A percentile compares a stretch with the other conserved stretches of the same genome.
phyloP scores from a whole-genome alignment of 768 basidiomycete genomes.

The Suillus clintonianus region DNA sequence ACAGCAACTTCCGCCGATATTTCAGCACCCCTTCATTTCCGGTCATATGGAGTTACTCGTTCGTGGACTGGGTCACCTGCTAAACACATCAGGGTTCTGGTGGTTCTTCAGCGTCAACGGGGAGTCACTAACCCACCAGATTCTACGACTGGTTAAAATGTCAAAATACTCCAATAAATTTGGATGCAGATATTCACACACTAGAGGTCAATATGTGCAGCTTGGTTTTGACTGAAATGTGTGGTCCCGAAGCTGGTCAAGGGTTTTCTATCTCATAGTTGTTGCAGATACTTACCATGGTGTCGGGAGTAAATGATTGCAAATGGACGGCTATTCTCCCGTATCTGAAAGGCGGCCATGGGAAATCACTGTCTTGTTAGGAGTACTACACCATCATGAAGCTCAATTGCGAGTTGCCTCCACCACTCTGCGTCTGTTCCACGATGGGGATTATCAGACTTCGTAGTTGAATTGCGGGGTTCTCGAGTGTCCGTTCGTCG shows the following conservation, averaged over 20 bases:
- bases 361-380: constrained; percentile 3
- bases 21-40: constrained; percentile 6
- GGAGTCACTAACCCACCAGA: background rate
- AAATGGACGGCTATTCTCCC: constrained; percentile 2
- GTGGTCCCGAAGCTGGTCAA: background rate
- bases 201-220: background rate
- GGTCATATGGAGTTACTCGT: constrained; percentile 2
- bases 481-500: background rate
- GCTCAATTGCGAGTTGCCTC: background rate
- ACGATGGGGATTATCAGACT: background rate
- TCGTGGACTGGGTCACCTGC: constrained; percentile 8
- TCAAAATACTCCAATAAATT: background rate
- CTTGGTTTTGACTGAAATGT: background rate
- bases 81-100: constrained; percentile 11
- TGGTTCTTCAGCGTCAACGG: constrained; percentile 10
- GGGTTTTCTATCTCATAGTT: background rate
- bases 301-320: background rate
- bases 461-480: background rate
- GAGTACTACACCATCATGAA: background rate
- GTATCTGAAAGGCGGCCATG: background rate
- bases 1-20: constrained; percentile 11
- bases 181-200: background rate
- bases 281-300: background rate
- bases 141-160: background rate
- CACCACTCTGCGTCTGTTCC: background rate